Percentiles rank a stretch among this genome's conserved stretches.
Evolutionary conservation across 202 grass and related monocot species (phyloP).

Genomic region (Setaria viridis): DNA sequence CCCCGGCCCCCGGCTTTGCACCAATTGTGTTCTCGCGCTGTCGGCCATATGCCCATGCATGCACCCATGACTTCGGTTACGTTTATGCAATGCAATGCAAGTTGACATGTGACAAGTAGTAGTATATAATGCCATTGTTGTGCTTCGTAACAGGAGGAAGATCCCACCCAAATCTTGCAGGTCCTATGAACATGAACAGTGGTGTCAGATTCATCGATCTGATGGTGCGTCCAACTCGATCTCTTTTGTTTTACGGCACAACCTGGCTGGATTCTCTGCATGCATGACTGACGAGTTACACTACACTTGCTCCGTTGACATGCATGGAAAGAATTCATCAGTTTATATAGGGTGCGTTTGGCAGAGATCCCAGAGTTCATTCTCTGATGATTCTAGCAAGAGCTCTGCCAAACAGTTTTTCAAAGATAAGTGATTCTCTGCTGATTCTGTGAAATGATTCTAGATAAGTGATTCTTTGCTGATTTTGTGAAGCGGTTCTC

Average conservation of each 20-base stretch:
- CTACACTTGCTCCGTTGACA: neutral
- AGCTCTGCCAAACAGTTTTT: no score
- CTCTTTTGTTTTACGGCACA: constrained; percentile 12
- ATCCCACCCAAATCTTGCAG: constrained; percentile 31
- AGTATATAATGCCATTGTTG: neutral
- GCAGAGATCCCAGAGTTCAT: no score
- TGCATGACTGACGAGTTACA: neutral
- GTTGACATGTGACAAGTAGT: constrained; percentile 16
- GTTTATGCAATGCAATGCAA: constrained; percentile 33
- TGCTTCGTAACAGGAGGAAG: neutral
- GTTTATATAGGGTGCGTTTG: no score
- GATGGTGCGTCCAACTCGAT: neutral
- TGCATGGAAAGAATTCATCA: neutral
- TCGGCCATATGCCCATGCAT: constrained; percentile 43
- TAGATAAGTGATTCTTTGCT: no score
- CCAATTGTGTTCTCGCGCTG: neutral
- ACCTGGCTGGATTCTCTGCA: constrained; percentile 33
- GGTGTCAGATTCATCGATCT: no score
- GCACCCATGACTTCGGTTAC: constrained; percentile 19
- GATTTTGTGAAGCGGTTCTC: no score
- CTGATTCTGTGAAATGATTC: no score
- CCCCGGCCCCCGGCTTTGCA: neutral
- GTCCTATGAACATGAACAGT: constrained; percentile 39
- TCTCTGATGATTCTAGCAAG: no score
- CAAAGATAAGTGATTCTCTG: no score